A percentile compares a stretch with the other conserved stretches of the same genome.
phyloP scores from a whole-genome alignment of 164 flowering plant species.

The Brasenia schreberi region DNA sequence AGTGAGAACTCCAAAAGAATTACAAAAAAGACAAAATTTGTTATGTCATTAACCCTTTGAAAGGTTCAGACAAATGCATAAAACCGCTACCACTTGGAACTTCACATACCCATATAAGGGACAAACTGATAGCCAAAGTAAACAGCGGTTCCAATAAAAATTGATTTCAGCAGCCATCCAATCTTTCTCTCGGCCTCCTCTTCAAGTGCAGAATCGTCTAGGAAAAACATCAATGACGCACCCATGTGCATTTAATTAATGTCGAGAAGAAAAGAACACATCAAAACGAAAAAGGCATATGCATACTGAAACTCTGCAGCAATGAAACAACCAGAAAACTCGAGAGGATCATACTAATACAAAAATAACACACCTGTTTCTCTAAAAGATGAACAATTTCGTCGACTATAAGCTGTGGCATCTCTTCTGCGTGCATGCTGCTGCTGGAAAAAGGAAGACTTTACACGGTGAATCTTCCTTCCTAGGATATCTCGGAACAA shows the following conservation, averaged over 20 bases:
- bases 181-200: slow-evolving; percentile 79
- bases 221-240: neutral
- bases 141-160: slow-evolving; percentile 77
- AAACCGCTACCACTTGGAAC: neutral
- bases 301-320: too few relatives aligned
- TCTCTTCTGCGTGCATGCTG: too few relatives aligned
- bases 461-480: too few relatives aligned
- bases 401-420: too few relatives aligned
- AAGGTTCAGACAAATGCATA: neutral
- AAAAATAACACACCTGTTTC: too few relatives aligned
- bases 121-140: slow-evolving; percentile 57
- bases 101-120: slow-evolving; percentile 71
- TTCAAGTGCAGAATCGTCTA: slow-evolving; percentile 60
- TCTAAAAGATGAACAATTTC: too few relatives aligned
- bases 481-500: too few relatives aligned
- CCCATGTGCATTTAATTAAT: neutral
- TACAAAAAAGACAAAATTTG: neutral
- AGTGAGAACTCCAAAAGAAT: neutral
- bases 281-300: too few relatives aligned
- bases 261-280: neutral
- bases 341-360: too few relatives aligned
- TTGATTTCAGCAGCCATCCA: slow-evolving; percentile 73
- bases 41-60: too few relatives aligned
- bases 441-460: too few relatives aligned
- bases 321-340: too few relatives aligned